Base-by-base conservation (phyloP, 805 yeast genomes). In the Candida nanaspora region DNA sequence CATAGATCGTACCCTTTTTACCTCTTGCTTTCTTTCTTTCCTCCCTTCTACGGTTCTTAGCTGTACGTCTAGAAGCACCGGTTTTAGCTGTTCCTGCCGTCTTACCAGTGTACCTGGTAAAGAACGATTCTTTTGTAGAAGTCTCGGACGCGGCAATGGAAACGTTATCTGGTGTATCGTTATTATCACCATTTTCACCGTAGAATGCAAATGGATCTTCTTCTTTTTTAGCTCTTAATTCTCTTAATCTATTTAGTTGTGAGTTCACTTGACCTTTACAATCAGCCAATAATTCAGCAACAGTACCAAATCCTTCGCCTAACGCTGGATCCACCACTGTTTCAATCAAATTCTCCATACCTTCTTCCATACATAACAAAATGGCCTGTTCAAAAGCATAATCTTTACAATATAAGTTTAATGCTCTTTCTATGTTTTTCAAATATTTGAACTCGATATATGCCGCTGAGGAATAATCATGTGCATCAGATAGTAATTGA, bases 11-110 rank as follows among this genome's bases (percentile, higher is more conserved):
- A 36, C 98, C 98, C 66, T 93, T 93, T 69, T 94, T 87, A 45
- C 99, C 99, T 52, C 95, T 78, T 2, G 98, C 99, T 45, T 80
- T 76, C 66, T 93, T 93, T 53, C 98, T 78, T 57, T 91, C 98
- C 62, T 91, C 97, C 49, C 98, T 78, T 59, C 96, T 85, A 49
- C 81, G 78, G 62, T 93, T 93, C 65, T 93, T 93, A 6, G 94
- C 76, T 0, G 98, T 89, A 55, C 83, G 76, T 61, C 99, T 76
- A 0, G 96, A 82, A 2, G 93, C 97, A 23, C 98, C 97, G 0
- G 98, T 93, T 56, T 85, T 84, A 4, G 98, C 98, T 3, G 98
- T 93, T 20, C 96, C 96, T 1, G 83, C 72, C 1, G 98, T 89
- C 62, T 91, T 89, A 47, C 98, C 98, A 0, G 98, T 93, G 61